These are phyloP conservation scores for Malus sieversii DNA, from an alignment of 306 rosid genomes.

Conservation along the genomic window DNA sequence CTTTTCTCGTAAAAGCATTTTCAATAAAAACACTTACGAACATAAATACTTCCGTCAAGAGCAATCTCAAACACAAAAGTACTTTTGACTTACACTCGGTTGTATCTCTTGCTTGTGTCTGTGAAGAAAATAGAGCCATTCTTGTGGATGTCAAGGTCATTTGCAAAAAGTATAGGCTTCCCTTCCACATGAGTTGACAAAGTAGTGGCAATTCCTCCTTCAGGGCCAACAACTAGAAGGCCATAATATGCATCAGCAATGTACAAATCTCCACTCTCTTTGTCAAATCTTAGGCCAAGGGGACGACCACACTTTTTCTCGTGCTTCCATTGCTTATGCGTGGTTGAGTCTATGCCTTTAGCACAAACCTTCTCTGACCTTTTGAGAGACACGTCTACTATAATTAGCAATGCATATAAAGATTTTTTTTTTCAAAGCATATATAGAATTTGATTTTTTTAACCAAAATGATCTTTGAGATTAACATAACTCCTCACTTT, in stretches of 20 bases:
- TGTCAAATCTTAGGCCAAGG: conserved; percentile 74
- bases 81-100: conserved; percentile 45
- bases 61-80: neutral
- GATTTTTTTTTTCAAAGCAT: too few species aligned
- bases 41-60: too few species aligned
- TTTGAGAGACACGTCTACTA: neutral
- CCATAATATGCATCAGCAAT: conserved; percentile 90
- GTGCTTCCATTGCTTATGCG: conserved; percentile 78
- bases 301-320: conserved; percentile 86
- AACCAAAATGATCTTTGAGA: too few species aligned
- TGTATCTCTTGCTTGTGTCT: conserved; percentile 81
- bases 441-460: too few species aligned
- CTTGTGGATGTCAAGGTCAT: conserved; percentile 74
- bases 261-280: conserved; percentile 55
- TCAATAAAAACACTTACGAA: too few species aligned
- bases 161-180: conserved; percentile 74
- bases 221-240: conserved; percentile 67
- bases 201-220: conserved; percentile 74
- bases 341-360: conserved; percentile 70
- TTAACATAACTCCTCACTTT: too few species aligned
- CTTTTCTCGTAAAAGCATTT: too few species aligned
- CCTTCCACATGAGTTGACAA: conserved; percentile 63
- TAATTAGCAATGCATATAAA: neutral
- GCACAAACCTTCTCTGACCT: conserved; percentile 77
- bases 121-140: conserved; percentile 96